phyloP scores from a whole-genome alignment of 768 basidiomycete species.

The Calocera cornea region DNA sequence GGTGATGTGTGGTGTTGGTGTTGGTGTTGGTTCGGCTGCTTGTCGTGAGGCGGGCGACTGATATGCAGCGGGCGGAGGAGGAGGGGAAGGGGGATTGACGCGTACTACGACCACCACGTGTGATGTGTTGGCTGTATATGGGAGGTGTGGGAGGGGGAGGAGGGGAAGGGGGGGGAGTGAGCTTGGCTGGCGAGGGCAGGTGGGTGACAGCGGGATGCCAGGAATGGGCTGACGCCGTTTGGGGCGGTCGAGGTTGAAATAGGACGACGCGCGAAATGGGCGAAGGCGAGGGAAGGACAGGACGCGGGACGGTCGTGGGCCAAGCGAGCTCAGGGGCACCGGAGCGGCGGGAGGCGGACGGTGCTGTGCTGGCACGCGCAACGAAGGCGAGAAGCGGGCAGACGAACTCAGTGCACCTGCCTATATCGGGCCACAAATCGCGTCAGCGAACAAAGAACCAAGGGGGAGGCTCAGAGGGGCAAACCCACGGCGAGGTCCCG shows the following conservation, averaged over 20 bases:
- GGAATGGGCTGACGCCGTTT: conserved; percentile 3
- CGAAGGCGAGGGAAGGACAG: background rate
- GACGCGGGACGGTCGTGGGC: too few species aligned
- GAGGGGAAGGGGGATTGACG: background rate
- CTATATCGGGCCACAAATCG: background rate
- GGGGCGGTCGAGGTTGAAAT: background rate
- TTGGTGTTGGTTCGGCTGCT: background rate
- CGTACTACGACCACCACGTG: background rate
- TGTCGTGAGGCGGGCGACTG: too few species aligned
- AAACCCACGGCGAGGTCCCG: background rate
- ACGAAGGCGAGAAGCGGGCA: background rate
- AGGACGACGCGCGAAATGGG: background rate
- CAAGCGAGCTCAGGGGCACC: background rate
- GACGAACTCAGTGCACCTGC: background rate
- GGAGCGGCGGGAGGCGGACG: conserved; percentile 1
- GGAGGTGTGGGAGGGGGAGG: background rate
- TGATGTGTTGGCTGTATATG: background rate
- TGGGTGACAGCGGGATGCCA: conserved; percentile 1
- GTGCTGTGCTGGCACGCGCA: background rate
- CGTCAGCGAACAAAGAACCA: background rate
- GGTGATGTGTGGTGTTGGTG: background rate
- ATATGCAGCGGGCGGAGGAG: background rate
- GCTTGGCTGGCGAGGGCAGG: background rate
- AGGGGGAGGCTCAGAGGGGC: background rate
- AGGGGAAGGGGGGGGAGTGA: background rate